phyloP scores from a whole-genome alignment of 768 basidiomycete genomes.

The Pleurotus djamor region DNA sequence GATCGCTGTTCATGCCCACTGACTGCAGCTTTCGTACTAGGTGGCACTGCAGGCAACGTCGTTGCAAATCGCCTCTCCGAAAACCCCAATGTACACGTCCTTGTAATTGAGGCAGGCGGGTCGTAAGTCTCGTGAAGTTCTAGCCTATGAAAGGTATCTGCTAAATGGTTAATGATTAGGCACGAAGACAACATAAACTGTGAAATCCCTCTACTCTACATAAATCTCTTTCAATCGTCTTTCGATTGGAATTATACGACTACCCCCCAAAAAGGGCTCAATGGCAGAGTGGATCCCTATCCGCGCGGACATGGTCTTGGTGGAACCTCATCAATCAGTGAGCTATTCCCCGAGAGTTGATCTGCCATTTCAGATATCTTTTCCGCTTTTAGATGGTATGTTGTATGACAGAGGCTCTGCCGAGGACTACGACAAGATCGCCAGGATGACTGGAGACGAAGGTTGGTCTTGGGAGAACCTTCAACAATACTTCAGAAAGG shows the following conservation, averaged over 20 bases:
- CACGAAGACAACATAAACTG: too few species aligned
- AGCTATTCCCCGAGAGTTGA: neutral
- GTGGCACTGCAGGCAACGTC: slow-evolving; percentile 22
- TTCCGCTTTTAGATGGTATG: slow-evolving; percentile 18
- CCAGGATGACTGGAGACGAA: slow-evolving; percentile 17
- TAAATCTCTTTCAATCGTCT: slow-evolving; percentile 1
- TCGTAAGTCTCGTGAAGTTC: slow-evolving; percentile 8
- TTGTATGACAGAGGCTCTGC: slow-evolving; percentile 20
- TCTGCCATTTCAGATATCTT: neutral
- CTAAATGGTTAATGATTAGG: too few species aligned
- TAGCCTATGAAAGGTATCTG: neutral
- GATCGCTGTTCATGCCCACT: neutral
- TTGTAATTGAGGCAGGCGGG: slow-evolving; percentile 20
- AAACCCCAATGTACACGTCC: slow-evolving; percentile 15
- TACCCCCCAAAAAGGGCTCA: slow-evolving; percentile 15
- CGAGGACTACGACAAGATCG: slow-evolving; percentile 22
- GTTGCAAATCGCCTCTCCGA: slow-evolving; percentile 22
- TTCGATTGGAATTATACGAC: slow-evolving; percentile 25
- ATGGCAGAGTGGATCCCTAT: slow-evolving; percentile 14
- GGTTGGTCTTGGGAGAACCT: slow-evolving; percentile 27
- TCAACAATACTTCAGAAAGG: slow-evolving; percentile 19
- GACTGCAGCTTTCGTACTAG: slow-evolving; percentile 14
- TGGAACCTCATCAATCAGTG: slow-evolving; percentile 26
- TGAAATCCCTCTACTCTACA: slow-evolving; percentile 10
- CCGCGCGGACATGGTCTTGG: slow-evolving; percentile 18